Conservation (phyloP, 192 early-diverging fungal genomes). For the Backusella luteola region DNA sequence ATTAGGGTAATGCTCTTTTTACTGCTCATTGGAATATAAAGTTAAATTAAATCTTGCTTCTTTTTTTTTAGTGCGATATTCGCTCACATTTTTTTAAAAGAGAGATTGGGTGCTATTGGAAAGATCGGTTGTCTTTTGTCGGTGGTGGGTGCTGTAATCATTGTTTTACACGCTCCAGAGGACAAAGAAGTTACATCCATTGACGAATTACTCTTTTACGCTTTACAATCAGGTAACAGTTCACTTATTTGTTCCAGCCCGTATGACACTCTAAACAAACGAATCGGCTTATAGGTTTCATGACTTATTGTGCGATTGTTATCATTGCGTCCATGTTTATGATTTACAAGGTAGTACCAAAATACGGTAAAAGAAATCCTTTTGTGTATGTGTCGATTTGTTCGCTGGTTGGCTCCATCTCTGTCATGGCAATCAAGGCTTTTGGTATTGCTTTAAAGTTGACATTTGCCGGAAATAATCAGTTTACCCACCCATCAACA, state of each 20-base stretch:
- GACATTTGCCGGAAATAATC: conserved; percentile 91
- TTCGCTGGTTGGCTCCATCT: conserved; percentile 93
- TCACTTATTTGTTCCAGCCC: not conserved
- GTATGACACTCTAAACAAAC: not conserved
- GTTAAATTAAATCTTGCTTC: not conserved
- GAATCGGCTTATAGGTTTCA: conserved; percentile 58
- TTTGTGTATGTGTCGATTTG: conserved; percentile 94
- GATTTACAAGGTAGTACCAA: conserved; percentile 80
- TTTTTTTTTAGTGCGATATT: conserved; percentile 66
- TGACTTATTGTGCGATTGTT: conserved; percentile 75
- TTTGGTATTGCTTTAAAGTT: conserved; percentile 91
- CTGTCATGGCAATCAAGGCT: conserved; percentile 90
- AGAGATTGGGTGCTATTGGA: conserved; percentile 78
- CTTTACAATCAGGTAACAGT: conserved; percentile 67
- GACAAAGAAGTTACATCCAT: conserved; percentile 79
- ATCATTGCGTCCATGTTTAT: conserved; percentile 63
- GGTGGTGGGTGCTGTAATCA: conserved; percentile 82
- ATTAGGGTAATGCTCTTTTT: conserved; percentile 57
- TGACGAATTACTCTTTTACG: conserved; percentile 82
- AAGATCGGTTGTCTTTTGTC: conserved; percentile 90
- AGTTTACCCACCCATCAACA: conserved; percentile 86
- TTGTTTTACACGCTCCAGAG: conserved; percentile 85
- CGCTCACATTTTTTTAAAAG: conserved; percentile 85
- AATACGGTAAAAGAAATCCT: conserved; percentile 75
- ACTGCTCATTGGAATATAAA: not conserved